phyloP scores from a whole-genome alignment of 352 stramenopile species.

The Globisporangium okanoganense region DNA sequence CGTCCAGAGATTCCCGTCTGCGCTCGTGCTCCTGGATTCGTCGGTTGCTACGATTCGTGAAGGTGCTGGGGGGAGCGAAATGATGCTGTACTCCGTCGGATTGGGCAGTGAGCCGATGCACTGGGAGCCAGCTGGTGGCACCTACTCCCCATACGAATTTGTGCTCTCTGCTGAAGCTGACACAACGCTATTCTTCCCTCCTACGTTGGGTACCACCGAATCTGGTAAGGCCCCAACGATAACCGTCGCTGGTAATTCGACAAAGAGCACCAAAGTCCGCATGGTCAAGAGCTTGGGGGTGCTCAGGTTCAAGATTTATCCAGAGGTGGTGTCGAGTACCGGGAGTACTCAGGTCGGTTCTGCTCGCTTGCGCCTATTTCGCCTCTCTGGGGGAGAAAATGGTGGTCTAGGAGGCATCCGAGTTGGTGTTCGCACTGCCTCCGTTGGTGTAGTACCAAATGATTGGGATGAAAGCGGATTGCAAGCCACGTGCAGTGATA shows the following conservation, averaged over 20 bases:
- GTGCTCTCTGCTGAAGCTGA: constrained; percentile 32
- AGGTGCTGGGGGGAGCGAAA: constrained; percentile 28
- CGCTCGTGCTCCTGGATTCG: constrained; percentile 36
- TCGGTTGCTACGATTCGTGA: constrained; percentile 28
- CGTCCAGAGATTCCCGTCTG: constrained; percentile 39
- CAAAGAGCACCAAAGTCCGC: constrained; percentile 27
- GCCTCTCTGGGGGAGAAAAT: constrained; percentile 59
- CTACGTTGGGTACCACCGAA: neutral
- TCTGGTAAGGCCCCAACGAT: constrained; percentile 24
- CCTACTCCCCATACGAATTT: constrained; percentile 38
- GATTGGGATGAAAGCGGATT: constrained; percentile 39
- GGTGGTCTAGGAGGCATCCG: constrained; percentile 47
- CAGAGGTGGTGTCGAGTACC: constrained; percentile 25
- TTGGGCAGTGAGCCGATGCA: constrained; percentile 59
- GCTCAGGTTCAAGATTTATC: constrained; percentile 36
- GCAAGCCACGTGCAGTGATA: constrained; percentile 7
- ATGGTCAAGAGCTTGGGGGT: constrained; percentile 30
- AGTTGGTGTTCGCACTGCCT: constrained; percentile 36
- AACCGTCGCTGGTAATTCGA: constrained; percentile 40
- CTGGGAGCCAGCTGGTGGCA: constrained; percentile 37
- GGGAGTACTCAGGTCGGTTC: constrained; percentile 52
- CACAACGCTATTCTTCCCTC: constrained; percentile 39
- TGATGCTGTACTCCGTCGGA: constrained; percentile 29
- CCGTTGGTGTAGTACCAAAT: constrained; percentile 13
- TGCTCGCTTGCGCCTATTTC: constrained; percentile 49